Evolutionary conservation across 2,329 filamentous ascomycete genomes (phyloP).

Genomic region (Domatiomyces globalis): DNA sequence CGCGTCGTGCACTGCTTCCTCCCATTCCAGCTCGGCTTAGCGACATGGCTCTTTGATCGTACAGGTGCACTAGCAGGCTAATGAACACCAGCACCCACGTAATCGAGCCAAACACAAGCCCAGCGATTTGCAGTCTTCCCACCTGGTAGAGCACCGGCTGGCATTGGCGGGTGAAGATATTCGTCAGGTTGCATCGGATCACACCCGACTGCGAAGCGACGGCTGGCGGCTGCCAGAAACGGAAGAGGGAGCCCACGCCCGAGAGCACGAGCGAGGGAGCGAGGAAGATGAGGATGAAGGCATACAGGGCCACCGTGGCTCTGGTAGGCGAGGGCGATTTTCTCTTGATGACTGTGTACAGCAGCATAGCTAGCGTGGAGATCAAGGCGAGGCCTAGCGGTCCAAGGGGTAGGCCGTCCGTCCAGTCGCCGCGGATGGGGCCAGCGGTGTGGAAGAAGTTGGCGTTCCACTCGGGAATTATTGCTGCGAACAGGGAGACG

Average conservation of each 20-base stretch:
- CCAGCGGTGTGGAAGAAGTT: conserved; percentile 20
- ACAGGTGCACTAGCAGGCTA: conserved; percentile 7
- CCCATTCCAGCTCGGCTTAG: background rate
- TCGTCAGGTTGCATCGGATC: conserved; percentile 17
- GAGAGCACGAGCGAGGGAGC: conserved; percentile 19
- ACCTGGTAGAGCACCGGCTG: conserved; percentile 21
- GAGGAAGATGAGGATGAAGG: conserved; percentile 14
- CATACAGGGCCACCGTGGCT: conserved; percentile 6
- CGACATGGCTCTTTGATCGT: conserved; percentile 3
- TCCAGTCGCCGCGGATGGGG: conserved; percentile 20
- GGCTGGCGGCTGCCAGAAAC: conserved; percentile 18
- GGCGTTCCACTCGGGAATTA: conserved; percentile 20
- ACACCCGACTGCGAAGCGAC: conserved; percentile 11
- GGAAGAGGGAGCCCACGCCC: conserved; percentile 20
- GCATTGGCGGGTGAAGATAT: conserved; percentile 20
- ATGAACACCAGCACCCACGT: conserved; percentile 17
- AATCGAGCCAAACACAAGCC: conserved; percentile 18
- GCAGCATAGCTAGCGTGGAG: conserved; percentile 7
- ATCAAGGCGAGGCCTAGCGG: conserved; percentile 16
- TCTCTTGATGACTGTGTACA: conserved; percentile 3
- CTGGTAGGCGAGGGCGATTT: conserved; percentile 5
- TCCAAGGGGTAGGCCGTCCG: conserved; percentile 21
- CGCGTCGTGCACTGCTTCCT: background rate
- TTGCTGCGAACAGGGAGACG: conserved; percentile 19
- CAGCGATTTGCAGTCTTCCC: conserved; percentile 21